Conservation (phyloP, 176 grass and related monocot genomes). For the Lolium rigidum region DNA sequence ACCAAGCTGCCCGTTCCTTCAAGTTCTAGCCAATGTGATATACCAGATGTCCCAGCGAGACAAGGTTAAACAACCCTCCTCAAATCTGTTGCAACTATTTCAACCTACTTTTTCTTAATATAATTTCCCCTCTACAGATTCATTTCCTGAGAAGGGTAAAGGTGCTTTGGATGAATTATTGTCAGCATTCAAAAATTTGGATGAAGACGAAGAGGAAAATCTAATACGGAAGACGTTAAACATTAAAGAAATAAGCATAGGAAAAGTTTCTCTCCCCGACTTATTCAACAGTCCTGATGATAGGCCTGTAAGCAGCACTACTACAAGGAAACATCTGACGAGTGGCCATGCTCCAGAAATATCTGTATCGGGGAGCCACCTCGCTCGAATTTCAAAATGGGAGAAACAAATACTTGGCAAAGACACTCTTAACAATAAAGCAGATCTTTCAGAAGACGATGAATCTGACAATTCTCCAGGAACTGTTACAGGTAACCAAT, state of each 20-base stretch:
- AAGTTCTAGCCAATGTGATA: conserved; percentile 32
- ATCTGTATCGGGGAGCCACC: conserved; percentile 24
- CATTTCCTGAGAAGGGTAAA: conserved; percentile 33
- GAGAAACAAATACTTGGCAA: conserved; percentile 35
- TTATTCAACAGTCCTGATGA: conserved; percentile 28
- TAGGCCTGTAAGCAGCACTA: conserved; percentile 13
- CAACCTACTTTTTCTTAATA: conserved; percentile 26
- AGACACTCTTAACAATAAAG: conserved; percentile 33
- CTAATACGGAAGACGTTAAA: conserved; percentile 53
- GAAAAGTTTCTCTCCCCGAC: conserved; percentile 44
- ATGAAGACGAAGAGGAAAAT: conserved; percentile 48
- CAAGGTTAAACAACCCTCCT: conserved; percentile 48
- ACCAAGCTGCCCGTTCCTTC: conserved; percentile 31
- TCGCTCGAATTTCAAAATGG: conserved; percentile 46
- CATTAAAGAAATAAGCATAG: conserved; percentile 47
- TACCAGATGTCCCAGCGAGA: conserved; percentile 40
- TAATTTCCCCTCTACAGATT: conserved; percentile 46
- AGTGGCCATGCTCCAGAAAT: conserved; percentile 37
- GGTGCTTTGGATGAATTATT: conserved; percentile 42
- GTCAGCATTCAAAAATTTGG: conserved; percentile 46
- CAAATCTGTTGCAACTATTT: conserved; percentile 15
- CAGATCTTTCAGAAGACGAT: conserved; percentile 37
- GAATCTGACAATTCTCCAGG: conserved; percentile 48
- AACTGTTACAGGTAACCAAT: conserved; percentile 43
- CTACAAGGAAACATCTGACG: neutral